Conservation (phyloP, 108 stramenopile genomes). For the Pseudonitzschia multiseries region DNA sequence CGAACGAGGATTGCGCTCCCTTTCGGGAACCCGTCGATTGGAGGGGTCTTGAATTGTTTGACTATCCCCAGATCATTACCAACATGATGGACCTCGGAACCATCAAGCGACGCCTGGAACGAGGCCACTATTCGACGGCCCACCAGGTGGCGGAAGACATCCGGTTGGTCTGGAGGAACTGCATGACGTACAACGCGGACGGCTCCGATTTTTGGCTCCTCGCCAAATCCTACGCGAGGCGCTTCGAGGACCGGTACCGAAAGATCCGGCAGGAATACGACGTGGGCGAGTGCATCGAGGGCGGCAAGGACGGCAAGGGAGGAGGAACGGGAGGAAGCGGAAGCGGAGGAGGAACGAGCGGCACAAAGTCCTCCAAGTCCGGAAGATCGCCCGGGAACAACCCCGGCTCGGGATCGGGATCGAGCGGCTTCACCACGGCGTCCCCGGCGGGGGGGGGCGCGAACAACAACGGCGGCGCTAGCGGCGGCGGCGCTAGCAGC, state of each 20-base stretch:
- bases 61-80: constrained; percentile 93
- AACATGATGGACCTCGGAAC: constrained; percentile 98
- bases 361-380: not conserved
- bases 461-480: too few relatives aligned
- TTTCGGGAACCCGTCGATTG: constrained; percentile 96
- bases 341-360: not conserved
- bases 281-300: not conserved
- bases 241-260: constrained; percentile 88
- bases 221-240: constrained; percentile 67
- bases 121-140: constrained; percentile 69
- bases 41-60: constrained; percentile 87
- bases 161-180: constrained; percentile 94
- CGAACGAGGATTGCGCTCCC: constrained; percentile 63
- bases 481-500: not conserved
- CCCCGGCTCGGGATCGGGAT: too few relatives aligned
- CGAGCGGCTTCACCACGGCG: not conserved
- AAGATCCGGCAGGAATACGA: constrained; percentile 66
- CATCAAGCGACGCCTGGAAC: constrained; percentile 82
- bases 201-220: constrained; percentile 77
- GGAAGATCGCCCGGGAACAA: too few relatives aligned
- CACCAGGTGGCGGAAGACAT: constrained; percentile 88
- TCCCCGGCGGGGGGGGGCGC: not conserved
- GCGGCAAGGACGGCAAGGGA: not conserved
- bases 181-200: constrained; percentile 95
- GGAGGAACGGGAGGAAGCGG: not conserved